Percentiles rank a stretch among this genome's conserved stretches.
These are phyloP conservation scores for Ganoderma leucocontextum DNA, from an alignment of 1,284 basidiomycete genomes.

Conservation along the genomic window DNA sequence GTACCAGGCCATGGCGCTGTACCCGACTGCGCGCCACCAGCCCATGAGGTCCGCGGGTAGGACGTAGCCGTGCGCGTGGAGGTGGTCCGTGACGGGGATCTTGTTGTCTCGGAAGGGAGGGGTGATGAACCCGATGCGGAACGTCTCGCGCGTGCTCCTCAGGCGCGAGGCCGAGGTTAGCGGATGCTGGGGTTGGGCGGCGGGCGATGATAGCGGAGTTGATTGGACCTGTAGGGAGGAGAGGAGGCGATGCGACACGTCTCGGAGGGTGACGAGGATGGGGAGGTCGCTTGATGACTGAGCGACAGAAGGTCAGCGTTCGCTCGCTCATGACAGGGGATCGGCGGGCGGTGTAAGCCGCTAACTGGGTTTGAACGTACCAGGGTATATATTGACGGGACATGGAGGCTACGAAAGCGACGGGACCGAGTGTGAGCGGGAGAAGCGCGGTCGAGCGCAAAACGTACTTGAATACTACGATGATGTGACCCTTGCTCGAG, in stretches of 20 bases:
- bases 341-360: background rate
- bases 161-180: constrained; percentile 13
- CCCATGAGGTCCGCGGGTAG: constrained; percentile 68
- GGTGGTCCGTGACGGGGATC: constrained; percentile 79
- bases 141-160: constrained; percentile 37
- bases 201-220: constrained; percentile 41
- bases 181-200: constrained; percentile 19
- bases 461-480: constrained; percentile 78
- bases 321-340: constrained; percentile 6
- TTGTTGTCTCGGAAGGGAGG: constrained; percentile 77
- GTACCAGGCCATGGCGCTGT: constrained; percentile 76
- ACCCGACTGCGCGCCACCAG: constrained; percentile 76
- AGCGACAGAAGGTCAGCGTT: constrained; percentile 14
- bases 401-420: constrained; percentile 62
- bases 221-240: constrained; percentile 52
- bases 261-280: constrained; percentile 68
- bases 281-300: constrained; percentile 80
- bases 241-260: constrained; percentile 65
- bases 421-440: constrained; percentile 7
- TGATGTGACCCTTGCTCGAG: constrained; percentile 72
- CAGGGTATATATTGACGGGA: constrained; percentile 76
- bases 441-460: constrained; percentile 44
- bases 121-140: constrained; percentile 78
- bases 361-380: constrained; percentile 49
- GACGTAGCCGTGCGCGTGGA: constrained; percentile 78